phyloP scores from a whole-genome alignment of 352 stramenopile species.

The Phytophthora aleatoria region DNA sequence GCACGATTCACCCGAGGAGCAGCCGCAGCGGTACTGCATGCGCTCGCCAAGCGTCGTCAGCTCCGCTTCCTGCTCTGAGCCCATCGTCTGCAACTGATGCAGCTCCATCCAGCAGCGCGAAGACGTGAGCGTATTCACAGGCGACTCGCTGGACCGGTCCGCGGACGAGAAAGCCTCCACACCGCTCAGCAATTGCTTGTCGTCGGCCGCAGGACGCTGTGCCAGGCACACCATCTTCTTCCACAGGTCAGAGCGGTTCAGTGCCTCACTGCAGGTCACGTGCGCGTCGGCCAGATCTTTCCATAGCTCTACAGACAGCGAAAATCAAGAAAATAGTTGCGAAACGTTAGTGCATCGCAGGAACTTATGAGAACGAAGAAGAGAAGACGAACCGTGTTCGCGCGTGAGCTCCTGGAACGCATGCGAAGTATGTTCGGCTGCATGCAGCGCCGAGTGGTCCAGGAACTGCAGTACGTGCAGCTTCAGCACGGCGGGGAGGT shows the following conservation, averaged over 20 bases:
- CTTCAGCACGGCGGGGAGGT: constrained; percentile 53
- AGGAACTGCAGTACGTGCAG: constrained; percentile 59
- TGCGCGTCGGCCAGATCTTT: constrained; percentile 20
- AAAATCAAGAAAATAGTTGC: constrained; percentile 14
- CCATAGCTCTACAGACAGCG: constrained; percentile 49
- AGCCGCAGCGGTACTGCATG: constrained; percentile 73
- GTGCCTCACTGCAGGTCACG: constrained; percentile 35
- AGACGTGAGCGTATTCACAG: constrained; percentile 66
- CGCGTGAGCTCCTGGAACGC: constrained; percentile 41
- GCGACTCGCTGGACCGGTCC: constrained; percentile 55
- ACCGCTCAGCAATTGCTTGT: constrained; percentile 46
- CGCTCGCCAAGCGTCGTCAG: constrained; percentile 61
- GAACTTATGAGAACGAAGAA: background rate
- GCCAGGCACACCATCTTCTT: constrained; percentile 60
- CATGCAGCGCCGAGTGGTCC: constrained; percentile 60
- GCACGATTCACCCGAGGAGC: constrained; percentile 72
- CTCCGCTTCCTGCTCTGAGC: constrained; percentile 39
- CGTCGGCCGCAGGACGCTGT: constrained; percentile 34
- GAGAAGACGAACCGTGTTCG: constrained; percentile 39
- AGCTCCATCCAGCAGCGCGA: constrained; percentile 73
- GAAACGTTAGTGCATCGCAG: constrained; percentile 9
- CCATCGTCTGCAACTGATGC: constrained; percentile 41
- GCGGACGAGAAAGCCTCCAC: constrained; percentile 60
- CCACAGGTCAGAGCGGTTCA: constrained; percentile 35
- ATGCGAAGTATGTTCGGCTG: constrained; percentile 46